Percentiles rank a stretch among this genome's conserved stretches.
These are phyloP conservation scores for Comarum palustre DNA, from an alignment of 306 rosid genomes.

Conservation along the genomic window DNA sequence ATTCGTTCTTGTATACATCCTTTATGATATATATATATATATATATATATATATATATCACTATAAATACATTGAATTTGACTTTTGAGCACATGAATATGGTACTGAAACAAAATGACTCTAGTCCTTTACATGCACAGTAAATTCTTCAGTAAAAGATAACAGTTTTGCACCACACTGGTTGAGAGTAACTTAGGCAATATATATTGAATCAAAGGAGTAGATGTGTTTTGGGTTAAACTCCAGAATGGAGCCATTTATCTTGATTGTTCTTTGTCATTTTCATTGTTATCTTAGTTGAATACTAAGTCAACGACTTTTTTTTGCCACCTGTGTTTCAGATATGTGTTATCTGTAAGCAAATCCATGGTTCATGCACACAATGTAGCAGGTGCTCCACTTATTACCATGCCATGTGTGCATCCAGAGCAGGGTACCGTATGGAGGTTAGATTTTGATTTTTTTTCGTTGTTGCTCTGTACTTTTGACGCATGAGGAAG, in stretches of 20 bases:
- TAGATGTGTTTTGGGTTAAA: background rate
- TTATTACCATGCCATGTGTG: conserved; percentile 99
- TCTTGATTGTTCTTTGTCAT: conserved; percentile 18
- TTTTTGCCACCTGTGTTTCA: conserved; percentile 41
- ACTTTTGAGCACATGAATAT: background rate
- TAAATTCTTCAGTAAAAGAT: background rate
- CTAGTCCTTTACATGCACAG: background rate
- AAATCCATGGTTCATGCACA: conserved; percentile 96
- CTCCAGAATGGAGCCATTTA: background rate
- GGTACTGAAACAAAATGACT: conserved; percentile 2
- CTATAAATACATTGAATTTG: background rate
- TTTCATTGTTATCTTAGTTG: conserved; percentile 19
- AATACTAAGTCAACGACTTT: conserved; percentile 21
- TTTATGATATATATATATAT: conserved; percentile 13
- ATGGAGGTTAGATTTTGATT: conserved; percentile 75
- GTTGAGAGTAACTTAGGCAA: background rate
- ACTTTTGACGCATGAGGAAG: background rate
- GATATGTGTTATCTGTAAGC: conserved; percentile 98
- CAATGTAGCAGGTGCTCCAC: conserved; percentile 99
- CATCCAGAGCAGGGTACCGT: conserved; percentile 97
- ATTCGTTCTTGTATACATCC: conserved; percentile 14
- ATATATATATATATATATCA: conserved; percentile 1
- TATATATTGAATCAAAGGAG: background rate
- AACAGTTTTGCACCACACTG: background rate
- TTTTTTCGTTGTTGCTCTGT: conserved; percentile 5